phyloP scores from a whole-genome alignment of 169 alveolate species.

The Eimeria maxima region DNA sequence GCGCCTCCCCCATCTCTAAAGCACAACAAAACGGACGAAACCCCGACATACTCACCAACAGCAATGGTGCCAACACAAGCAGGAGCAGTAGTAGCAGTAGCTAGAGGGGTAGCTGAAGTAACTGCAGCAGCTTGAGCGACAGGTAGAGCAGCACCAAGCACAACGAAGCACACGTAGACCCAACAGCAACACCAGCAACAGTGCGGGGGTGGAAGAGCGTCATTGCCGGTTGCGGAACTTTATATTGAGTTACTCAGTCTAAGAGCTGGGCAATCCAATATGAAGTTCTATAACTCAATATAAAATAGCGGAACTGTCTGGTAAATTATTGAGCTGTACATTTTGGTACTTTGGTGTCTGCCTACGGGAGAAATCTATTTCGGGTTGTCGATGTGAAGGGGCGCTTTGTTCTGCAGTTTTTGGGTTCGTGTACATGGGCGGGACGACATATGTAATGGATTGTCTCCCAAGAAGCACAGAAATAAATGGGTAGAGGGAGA shows the following conservation, averaged over 20 bases:
- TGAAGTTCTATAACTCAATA: too few relatives aligned
- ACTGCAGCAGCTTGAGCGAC: conserved; percentile 31
- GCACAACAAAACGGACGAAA: not conserved
- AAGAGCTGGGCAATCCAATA: too few relatives aligned
- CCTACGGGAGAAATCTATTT: not conserved
- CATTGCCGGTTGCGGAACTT: too few relatives aligned
- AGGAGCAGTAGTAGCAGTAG: conserved; percentile 57
- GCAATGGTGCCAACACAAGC: not conserved
- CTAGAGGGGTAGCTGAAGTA: not conserved
- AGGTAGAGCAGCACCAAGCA: not conserved
- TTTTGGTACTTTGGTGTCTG: not conserved
- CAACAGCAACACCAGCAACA: not conserved
- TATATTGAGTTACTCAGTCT: too few relatives aligned
- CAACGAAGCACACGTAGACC: not conserved
- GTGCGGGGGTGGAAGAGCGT: too few relatives aligned
- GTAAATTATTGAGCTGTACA: too few relatives aligned
- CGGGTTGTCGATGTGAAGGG: not conserved
- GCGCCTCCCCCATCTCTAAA: conserved; percentile 21
- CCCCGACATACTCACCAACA: not conserved
- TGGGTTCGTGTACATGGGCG: not conserved
- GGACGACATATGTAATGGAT: not conserved
- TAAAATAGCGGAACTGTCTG: too few relatives aligned
- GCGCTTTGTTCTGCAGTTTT: too few relatives aligned
- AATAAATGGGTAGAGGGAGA: too few relatives aligned
- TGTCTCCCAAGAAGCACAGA: not conserved